Evolutionary conservation across 192 early-diverging fungal genomes (phyloP).

Genomic region (Coemansia sp.): DNA sequence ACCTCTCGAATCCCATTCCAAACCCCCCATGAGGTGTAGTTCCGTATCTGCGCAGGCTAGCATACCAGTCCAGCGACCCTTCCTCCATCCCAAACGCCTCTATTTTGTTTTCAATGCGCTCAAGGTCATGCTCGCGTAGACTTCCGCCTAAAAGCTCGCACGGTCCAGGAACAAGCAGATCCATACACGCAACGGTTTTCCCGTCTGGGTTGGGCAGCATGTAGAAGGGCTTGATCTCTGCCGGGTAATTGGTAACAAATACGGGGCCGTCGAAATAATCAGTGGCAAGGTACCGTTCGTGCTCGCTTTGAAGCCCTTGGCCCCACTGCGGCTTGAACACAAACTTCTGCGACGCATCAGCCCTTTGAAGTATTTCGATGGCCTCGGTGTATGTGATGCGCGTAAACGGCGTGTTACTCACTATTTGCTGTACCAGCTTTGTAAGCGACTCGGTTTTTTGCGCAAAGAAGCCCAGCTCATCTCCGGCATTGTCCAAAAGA

Average conservation of each 20-base stretch:
- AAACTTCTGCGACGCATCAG: constrained; percentile 55
- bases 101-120: constrained; percentile 58
- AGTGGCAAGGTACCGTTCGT: constrained; percentile 79
- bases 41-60: constrained; percentile 81
- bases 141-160: constrained; percentile 86
- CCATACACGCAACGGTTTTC: constrained; percentile 76
- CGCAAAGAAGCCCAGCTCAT: constrained; percentile 58
- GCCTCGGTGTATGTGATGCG: constrained; percentile 77
- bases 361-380: constrained; percentile 62
- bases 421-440: constrained; percentile 32
- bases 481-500: constrained; percentile 54
- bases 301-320: constrained; percentile 72
- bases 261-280: constrained; percentile 65
- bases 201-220: constrained; percentile 67
- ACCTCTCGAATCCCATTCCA: constrained; percentile 88
- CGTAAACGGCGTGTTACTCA: constrained; percentile 57
- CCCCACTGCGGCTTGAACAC: constrained; percentile 72
- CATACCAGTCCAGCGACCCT: constrained; percentile 80
- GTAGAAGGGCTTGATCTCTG: constrained; percentile 81
- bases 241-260: constrained; percentile 90
- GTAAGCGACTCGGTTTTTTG: constrained; percentile 56
- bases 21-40: constrained; percentile 83
- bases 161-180: constrained; percentile 78
- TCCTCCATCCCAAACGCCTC: constrained; percentile 55
- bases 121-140: constrained; percentile 71